These are phyloP conservation scores for Parastagonospora avenae DNA, from an alignment of 2,329 filamentous ascomycete species.

Conservation along the genomic window DNA sequence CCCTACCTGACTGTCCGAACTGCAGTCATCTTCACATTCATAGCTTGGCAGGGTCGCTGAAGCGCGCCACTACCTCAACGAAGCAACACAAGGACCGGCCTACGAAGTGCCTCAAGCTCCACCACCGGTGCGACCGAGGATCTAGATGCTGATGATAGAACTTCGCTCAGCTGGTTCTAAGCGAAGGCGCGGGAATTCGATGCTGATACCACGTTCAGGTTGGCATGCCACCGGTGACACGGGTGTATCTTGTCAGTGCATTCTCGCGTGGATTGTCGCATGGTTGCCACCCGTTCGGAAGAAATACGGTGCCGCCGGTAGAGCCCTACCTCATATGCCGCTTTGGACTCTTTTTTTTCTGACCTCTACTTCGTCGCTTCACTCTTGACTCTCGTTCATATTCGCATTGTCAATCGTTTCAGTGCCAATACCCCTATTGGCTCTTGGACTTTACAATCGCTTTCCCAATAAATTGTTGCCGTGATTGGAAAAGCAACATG, in stretches of 20 bases:
- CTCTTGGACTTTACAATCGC: not conserved
- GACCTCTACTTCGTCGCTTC: not conserved
- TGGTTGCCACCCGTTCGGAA: not conserved
- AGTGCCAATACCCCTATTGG: not conserved
- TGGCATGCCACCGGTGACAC: not conserved
- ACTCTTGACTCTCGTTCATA: too few species aligned
- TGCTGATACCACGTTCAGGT: not conserved
- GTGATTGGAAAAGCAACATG: not conserved
- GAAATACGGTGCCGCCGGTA: not conserved
- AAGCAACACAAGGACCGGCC: too few species aligned
- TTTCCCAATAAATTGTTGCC: not conserved
- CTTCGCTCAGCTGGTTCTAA: not conserved
- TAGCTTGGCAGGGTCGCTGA: not conserved
- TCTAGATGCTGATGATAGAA: not conserved
- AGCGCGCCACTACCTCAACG: too few species aligned
- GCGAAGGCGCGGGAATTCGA: not conserved
- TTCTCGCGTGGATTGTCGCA: constrained; percentile 1
- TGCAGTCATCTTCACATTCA: not conserved
- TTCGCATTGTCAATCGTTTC: too few species aligned
- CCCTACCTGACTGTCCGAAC: not conserved
- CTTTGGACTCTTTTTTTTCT: not conserved
- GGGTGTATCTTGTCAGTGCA: not conserved
- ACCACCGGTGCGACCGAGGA: not conserved
- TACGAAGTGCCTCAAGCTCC: not conserved
- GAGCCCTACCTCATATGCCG: not conserved